Evolutionary conservation across 495 filamentous ascomycete genomes (phyloP), one percentile per base, ranked within the genome.

Genomic region (Penicillium crystallinum): DNA sequence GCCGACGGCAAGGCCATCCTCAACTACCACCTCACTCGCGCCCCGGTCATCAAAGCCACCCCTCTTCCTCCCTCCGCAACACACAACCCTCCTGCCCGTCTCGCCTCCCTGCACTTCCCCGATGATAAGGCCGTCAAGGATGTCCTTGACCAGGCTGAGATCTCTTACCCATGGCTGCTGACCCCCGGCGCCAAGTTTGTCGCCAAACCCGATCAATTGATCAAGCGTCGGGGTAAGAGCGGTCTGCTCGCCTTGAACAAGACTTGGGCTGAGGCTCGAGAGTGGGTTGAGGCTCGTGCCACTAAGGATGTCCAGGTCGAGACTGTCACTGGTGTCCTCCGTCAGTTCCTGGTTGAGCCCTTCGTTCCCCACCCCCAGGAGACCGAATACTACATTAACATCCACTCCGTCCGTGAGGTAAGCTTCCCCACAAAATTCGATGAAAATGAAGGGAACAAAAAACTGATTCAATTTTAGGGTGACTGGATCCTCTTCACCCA

Each of bases 1-100:
- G 93, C 95, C 80, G 93, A 99, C 77, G 93, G 93, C 83, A 99
- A 99, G 87, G 93, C 93, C 79, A 97, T 99, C 80, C 80, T 99
- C 81, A 97, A 96, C 87, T 99, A 96, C 81, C 93, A 99, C 83
- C 91, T 99, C 80, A 99, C 93, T 60, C 87, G 93, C 65, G 91
- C 93, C 53, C 86, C 92, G 51, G 87, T 96, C 68, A 97, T 99
- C 83, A 96, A 96, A 85, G 90, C 93, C 45, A 90, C 90, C 64
- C 89, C 95, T 72, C 89, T 99, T 21, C 91, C 93, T 58, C 67
- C 81, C 57, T 79, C 89, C 56, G 67, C 84, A 53, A 93, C 84
- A 69, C 93, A 99, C 84, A 97, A 97, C 77, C 77, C 93, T 56
- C 82, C 95, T 47, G 75, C 93, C 62, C 89, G 84, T 71, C 88